Conservation (phyloP, 2,329 filamentous ascomycete species). For the Claviceps lovelessii region DNA sequence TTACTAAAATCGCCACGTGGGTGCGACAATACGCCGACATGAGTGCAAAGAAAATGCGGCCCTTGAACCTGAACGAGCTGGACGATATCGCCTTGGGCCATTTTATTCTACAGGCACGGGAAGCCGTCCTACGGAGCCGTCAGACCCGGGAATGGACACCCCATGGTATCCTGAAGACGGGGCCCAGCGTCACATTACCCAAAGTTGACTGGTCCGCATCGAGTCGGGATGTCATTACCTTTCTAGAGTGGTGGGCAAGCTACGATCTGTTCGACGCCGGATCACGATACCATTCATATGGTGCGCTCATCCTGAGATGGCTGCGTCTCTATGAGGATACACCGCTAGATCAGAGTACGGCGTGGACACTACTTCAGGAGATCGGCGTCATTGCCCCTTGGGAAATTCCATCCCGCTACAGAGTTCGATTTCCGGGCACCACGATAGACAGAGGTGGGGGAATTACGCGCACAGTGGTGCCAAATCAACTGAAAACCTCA, state of each 20-base stretch:
- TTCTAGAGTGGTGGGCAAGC: constrained; percentile 55
- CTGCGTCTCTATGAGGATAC: constrained; percentile 43
- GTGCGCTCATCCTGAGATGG: constrained; percentile 48
- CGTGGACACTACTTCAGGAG: constrained; percentile 60
- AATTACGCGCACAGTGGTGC: constrained; percentile 20
- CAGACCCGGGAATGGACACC: constrained; percentile 32
- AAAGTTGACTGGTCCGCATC: constrained; percentile 16
- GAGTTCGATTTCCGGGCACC: constrained; percentile 37
- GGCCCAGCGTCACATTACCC: constrained; percentile 11
- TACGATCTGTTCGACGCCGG: constrained; percentile 36
- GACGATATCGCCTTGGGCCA: constrained; percentile 16
- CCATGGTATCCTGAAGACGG: constrained; percentile 29
- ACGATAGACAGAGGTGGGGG: constrained; percentile 28
- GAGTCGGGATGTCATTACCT: constrained; percentile 42
- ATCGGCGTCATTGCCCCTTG: constrained; percentile 57
- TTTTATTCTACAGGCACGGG: constrained; percentile 37
- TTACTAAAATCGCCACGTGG: constrained; percentile 18
- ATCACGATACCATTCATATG: constrained; percentile 44
- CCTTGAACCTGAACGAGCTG: constrained; percentile 9
- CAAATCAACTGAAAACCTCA: constrained; percentile 19
- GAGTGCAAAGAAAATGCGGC: constrained; percentile 7
- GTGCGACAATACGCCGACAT: constrained; percentile 19
- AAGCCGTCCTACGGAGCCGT: constrained; percentile 37
- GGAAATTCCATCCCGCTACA: constrained; percentile 53
- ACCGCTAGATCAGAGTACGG: constrained; percentile 26